Percentiles rank a stretch among this genome's conserved stretches.
Evolutionary conservation across 129 eudicot species (phyloP).

Genomic region (Cynara cardunculus): DNA sequence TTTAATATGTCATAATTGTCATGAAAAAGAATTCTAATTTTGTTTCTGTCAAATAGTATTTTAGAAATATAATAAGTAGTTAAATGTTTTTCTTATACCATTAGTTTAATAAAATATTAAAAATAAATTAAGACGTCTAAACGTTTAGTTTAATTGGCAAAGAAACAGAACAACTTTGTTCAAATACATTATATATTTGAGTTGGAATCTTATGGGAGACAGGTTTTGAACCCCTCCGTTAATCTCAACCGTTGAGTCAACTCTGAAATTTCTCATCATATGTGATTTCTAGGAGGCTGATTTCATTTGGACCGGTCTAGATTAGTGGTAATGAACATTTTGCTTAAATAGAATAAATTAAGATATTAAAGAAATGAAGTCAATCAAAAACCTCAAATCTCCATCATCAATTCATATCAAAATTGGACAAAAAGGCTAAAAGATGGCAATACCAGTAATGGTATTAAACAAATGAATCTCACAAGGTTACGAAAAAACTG

Average conservation of each 20-base stretch:
- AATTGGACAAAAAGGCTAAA: conserved; percentile 9
- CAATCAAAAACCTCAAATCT: conserved; percentile 2
- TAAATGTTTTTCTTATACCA: neutral
- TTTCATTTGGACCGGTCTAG: too few species aligned
- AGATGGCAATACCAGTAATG: neutral
- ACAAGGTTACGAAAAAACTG: conserved; percentile 5
- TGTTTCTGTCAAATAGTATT: neutral
- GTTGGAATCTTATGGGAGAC: too few species aligned
- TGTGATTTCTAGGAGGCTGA: too few species aligned
- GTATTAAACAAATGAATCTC: neutral
- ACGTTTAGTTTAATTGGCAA: too few species aligned
- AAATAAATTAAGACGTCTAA: too few species aligned
- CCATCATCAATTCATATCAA: neutral
- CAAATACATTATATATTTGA: too few species aligned
- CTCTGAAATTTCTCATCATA: too few species aligned
- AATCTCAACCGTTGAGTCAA: too few species aligned
- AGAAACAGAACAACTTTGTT: too few species aligned
- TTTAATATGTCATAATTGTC: neutral
- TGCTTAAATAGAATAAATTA: neutral
- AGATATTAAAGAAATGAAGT: conserved; percentile 9
- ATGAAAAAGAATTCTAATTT: neutral
- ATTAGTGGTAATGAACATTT: neutral
- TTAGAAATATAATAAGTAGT: too few species aligned
- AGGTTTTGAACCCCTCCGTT: too few species aligned
- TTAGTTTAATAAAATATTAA: neutral